Conservation (phyloP, 441 rosid genomes). For the Rhodomyrtus psidioides region DNA sequence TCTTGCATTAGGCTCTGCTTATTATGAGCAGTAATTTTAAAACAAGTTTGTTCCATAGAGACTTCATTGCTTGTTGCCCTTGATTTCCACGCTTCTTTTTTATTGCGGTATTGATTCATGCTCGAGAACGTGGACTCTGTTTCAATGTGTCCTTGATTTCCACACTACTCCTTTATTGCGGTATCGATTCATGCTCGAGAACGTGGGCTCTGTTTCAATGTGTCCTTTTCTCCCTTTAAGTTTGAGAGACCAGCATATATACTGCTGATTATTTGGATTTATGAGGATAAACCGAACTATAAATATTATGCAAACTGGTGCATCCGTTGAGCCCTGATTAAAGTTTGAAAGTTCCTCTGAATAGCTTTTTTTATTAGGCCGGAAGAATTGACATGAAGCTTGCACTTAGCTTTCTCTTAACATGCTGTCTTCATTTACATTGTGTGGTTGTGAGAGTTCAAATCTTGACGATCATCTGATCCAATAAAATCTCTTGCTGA, state of each 20-base stretch:
- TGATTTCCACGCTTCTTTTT: slow-evolving; percentile 19
- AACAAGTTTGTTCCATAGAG: background rate
- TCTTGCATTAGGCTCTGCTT: background rate
- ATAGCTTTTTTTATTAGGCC: background rate
- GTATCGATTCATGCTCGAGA: background rate
- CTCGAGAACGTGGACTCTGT: background rate
- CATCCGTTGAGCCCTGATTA: background rate
- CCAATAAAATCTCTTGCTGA: background rate
- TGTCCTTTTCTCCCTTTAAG: background rate
- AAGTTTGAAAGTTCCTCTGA: background rate
- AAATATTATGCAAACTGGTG: background rate
- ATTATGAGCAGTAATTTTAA: background rate
- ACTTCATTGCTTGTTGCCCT: slow-evolving; percentile 20
- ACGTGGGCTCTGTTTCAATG: background rate
- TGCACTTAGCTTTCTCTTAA: background rate
- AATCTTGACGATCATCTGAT: background rate
- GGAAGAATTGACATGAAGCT: background rate
- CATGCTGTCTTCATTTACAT: background rate
- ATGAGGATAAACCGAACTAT: background rate
- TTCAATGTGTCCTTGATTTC: background rate
- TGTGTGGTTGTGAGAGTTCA: background rate
- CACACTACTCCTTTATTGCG: background rate
- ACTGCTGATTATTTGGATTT: background rate
- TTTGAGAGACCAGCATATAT: background rate
- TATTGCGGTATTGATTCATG: background rate